Evolutionary conservation across 1,284 basidiomycete species (phyloP).

Genomic region (Rugosomyces carneus): DNA sequence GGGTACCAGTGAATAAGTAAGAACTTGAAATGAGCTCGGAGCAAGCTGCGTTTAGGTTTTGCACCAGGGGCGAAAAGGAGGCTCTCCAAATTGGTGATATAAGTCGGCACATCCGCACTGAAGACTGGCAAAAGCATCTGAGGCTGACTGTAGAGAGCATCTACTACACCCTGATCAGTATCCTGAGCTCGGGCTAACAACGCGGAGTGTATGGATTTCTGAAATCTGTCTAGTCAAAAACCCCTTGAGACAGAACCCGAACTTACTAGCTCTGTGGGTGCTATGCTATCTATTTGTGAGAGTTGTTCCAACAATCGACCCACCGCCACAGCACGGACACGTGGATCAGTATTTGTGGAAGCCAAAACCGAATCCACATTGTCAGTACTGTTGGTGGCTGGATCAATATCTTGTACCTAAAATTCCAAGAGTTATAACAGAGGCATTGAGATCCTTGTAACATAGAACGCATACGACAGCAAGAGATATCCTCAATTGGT

Average conservation of each 20-base stretch:
- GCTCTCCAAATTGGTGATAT: constrained; percentile 45
- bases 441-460: not conserved
- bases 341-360: constrained; percentile 45
- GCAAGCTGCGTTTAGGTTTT: constrained; percentile 43
- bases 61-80: constrained; percentile 34
- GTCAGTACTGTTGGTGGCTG: constrained; percentile 14
- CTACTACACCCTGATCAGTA: constrained; percentile 50
- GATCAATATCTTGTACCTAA: constrained; percentile 10
- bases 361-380: constrained; percentile 46
- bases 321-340: constrained; percentile 47
- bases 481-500: constrained; percentile 49
- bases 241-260: constrained; percentile 10
- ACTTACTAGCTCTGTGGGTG: constrained; percentile 35
- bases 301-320: constrained; percentile 40
- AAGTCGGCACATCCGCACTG: constrained; percentile 31
- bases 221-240: not conserved
- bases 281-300: constrained; percentile 19
- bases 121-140: constrained; percentile 42
- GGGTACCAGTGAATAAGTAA: constrained; percentile 44
- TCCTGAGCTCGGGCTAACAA: constrained; percentile 65
- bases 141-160: constrained; percentile 57
- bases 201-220: constrained; percentile 48
- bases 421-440: not conserved
- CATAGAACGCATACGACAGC: constrained; percentile 38
- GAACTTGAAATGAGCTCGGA: constrained; percentile 62